Evolutionary conservation across 2,329 filamentous ascomycete genomes (phyloP), one percentile per base, ranked within the genome.

Genomic region (Cordyceps tenuipes): DNA sequence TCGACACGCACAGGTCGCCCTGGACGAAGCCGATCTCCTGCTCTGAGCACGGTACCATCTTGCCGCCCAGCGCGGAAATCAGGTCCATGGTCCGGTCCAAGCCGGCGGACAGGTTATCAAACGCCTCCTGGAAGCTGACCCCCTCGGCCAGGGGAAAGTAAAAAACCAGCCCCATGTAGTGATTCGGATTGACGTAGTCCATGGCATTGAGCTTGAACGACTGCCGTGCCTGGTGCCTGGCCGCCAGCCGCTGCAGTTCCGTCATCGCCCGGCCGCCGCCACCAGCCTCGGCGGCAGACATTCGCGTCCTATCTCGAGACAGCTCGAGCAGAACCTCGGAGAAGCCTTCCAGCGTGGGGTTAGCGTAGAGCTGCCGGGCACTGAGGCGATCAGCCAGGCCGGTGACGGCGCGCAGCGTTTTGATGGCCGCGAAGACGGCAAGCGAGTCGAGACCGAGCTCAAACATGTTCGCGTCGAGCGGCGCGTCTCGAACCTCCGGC

Each of bases 21-120:
- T 64, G 63, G 5, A 43, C 63, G 50, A 67, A 67, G 8, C 66
- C 67, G 34, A 68, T 65, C 39, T 69, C 67, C 3, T 68, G 64
- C 44, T 65, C 65, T 0, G 67, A 68, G 17, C 62, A 61, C 39
- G 61, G 46, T 62, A 73, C 74, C 53, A 76, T 66, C 41, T 68
- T 71, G n/a, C 74, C 73, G 0, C 66, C 66, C 0, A 76, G 68
- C 17, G 66, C 71, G 5, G 74, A 72, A 13, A 76, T 71, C 57
- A 74, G 60, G 1, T 71, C 65, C 3, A 76, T 64, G 3, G 71
- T 70, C 23, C 68, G 68, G 15, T 64, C 64, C 5, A 76, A 69
- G 2, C 74, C 74, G 3, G 66, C 61, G 52, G 73, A 72, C 6
- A 76, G 59, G 15, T 66, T 67, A 0, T 55, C 57, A 50, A 74